Conservation (phyloP, 257 asterid genomes). For the Rauvolfia tetraphylla region DNA sequence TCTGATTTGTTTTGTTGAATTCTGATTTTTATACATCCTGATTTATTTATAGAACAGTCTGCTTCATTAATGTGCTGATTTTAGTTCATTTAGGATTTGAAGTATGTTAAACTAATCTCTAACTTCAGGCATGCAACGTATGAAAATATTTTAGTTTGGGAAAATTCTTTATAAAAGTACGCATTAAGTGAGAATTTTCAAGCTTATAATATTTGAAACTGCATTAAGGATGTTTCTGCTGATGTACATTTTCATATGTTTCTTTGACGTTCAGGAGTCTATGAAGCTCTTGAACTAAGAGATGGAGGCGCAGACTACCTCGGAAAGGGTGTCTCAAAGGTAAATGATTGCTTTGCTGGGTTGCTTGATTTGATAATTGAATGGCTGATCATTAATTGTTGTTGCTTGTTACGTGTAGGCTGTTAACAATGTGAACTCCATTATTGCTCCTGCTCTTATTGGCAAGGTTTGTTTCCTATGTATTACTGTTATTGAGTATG, state of each 20-base stretch:
- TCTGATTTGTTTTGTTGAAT: neutral
- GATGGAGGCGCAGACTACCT: constrained; percentile 98
- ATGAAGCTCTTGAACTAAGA: constrained; percentile 96
- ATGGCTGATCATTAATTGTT: constrained; percentile 4
- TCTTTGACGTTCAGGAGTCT: constrained; percentile 47
- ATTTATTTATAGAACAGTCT: neutral
- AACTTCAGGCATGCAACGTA: neutral
- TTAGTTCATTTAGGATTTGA: neutral
- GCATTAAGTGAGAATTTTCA: neutral
- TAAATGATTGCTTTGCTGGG: neutral
- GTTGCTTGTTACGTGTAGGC: constrained; percentile 41
- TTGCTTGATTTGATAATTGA: neutral
- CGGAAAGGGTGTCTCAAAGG: constrained; percentile 98
- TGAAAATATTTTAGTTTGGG: neutral
- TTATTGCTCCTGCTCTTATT: constrained; percentile 84
- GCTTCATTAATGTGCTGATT: neutral
- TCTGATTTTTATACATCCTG: neutral
- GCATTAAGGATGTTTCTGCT: neutral
- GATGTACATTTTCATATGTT: neutral
- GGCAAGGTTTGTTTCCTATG: constrained; percentile 72
- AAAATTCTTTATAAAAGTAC: neutral
- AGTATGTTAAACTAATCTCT: neutral
- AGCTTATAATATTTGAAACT: neutral
- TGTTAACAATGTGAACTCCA: constrained; percentile 77
- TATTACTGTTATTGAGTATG: neutral